phyloP scores from a whole-genome alignment of 768 basidiomycete genomes.

The Amanita pseudoporphyria region DNA sequence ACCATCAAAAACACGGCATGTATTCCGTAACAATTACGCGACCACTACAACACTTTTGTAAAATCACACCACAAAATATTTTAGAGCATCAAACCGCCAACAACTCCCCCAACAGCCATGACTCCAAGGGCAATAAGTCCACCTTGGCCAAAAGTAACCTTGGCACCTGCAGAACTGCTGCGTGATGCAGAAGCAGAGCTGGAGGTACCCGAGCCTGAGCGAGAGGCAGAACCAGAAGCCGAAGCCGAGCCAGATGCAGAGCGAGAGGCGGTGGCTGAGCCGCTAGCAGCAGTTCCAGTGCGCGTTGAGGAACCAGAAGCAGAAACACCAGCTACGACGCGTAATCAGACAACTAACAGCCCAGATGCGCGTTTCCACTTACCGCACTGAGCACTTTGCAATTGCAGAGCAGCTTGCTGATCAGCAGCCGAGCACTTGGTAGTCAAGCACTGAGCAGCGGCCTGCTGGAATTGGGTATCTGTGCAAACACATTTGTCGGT shows the following conservation, averaged over 20 bases:
- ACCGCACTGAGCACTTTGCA: neutral
- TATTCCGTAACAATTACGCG: too few relatives aligned
- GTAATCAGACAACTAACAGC: neutral
- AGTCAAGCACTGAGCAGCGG: neutral
- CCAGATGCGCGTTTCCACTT: too few relatives aligned
- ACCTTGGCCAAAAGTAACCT: neutral
- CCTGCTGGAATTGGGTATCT: neutral
- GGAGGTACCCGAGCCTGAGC: too few relatives aligned
- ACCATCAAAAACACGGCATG: neutral
- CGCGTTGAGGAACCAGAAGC: neutral
- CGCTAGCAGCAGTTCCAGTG: neutral
- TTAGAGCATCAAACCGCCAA: slow-evolving; percentile 4
- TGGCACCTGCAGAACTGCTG: neutral
- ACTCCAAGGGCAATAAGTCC: neutral
- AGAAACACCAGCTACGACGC: neutral
- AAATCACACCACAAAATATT: too few relatives aligned
- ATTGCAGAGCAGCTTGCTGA: neutral
- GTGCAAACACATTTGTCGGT: slow-evolving; percentile 2
- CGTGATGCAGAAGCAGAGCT: neutral
- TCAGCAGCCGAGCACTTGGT: neutral
- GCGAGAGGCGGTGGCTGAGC: neutral
- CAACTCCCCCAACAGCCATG: neutral
- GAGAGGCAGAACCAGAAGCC: too few relatives aligned
- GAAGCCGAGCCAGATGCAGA: neutral
- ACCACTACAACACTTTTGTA: neutral